Evolutionary conservation across 495 filamentous ascomycete species (phyloP), one percentile per base, ranked within the genome.

Genomic region (Symbiotaphrina buchneri): DNA sequence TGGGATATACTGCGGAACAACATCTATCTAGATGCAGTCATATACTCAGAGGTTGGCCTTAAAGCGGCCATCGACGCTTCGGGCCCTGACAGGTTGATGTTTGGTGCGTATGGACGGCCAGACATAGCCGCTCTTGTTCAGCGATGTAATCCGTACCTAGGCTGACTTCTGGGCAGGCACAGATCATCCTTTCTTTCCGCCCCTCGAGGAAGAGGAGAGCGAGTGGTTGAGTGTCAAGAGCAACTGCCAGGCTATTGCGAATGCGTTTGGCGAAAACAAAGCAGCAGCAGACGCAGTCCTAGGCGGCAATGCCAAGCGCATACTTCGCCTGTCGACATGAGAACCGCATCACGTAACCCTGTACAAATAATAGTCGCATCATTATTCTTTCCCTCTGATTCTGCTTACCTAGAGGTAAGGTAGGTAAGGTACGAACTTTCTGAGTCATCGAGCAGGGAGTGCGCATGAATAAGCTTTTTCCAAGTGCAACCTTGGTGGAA

Each of bases 151-250:
- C n/a, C n/a, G n/a, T n/a, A n/a, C n/a, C n/a, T n/a, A n/a, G n/a
- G n/a, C n/a, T n/a, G n/a, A n/a, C n/a, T n/a, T n/a, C n/a, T n/a
- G n/a, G n/a, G n/a, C n/a, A n/a, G n/a, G n/a, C n/a, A 91, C 81
- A 2, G 85, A 93, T 48, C 80, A 93, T 53, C 85, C 85, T 0
- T 95, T 95, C 54, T 95, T 93, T 51, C 85, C 85, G 20, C 83
- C 83, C 1, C 41, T 91, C 10, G 56, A 56, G 17, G 58, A 59
- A 44, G 47, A 56, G 15, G 63, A 65, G 32, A 58, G 58, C 25
- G 58, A 74, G 39, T 95, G 85, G 85, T 56, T 65, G 36, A 95
- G 85, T 51, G 82, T 92, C 10, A 66, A 54, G 25, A 68, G 65
- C 5, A 95, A 93, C 43, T 73, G 67, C 34, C 21, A 54, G 29